These are phyloP conservation scores for Monosporascus sp. DNA, from an alignment of 2,329 filamentous ascomycete species.

Conservation along the genomic window DNA sequence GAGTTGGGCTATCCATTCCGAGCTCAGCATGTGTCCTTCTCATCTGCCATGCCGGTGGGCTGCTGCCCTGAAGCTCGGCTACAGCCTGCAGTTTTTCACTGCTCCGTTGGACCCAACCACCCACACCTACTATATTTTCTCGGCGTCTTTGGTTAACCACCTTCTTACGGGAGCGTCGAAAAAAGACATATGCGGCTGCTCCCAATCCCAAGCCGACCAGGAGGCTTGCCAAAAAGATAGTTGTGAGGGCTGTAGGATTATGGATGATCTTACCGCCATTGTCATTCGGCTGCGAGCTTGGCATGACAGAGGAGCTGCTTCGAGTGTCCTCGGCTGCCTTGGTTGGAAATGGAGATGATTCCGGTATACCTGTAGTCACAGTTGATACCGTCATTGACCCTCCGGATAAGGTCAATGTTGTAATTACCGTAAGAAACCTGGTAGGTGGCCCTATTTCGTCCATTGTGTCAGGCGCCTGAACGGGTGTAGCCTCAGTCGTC, in stretches of 20 bases:
- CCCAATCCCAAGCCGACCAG: constrained; percentile 15
- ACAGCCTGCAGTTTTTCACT: not conserved
- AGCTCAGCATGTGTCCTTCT: constrained; percentile 17
- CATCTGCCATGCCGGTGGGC: not conserved
- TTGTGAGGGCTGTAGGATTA: constrained; percentile 6
- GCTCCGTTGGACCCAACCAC: constrained; percentile 1
- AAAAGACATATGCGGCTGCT: constrained; percentile 5
- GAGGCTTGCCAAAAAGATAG: constrained; percentile 16
- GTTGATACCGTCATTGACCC: not conserved
- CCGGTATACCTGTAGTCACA: not conserved
- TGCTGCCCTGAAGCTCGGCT: not conserved
- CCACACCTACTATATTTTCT: not conserved
- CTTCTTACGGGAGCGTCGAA: constrained; percentile 14
- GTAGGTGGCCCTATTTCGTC: not conserved
- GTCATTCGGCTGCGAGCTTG: not conserved
- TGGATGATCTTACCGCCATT: not conserved
- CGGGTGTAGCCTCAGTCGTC: not conserved
- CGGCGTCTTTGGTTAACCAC: not conserved
- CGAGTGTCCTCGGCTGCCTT: not conserved
- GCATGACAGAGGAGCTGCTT: not conserved
- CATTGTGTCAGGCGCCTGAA: not conserved
- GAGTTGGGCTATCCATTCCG: constrained; percentile 17
- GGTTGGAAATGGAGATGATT: not conserved
- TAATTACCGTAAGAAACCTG: not conserved
- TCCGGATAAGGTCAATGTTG: not conserved